Base-by-base conservation (phyloP, 495 filamentous ascomycete species). In the Oidiodendron maius region DNA sequence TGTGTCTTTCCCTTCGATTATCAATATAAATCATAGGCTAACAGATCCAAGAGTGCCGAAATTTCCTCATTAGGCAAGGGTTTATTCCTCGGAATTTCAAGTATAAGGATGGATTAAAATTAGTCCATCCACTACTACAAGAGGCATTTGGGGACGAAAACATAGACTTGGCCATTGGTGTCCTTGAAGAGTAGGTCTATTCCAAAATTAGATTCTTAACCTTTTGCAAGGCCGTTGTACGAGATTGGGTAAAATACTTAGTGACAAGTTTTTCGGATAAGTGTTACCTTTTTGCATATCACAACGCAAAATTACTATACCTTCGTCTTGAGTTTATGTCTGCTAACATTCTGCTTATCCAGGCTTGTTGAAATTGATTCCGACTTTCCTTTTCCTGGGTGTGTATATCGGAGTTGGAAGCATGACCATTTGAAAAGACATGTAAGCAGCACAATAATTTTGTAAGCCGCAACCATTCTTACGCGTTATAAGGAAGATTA, bases 91-190 rank as follows among this genome's bases (percentile, higher is more conserved):
- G 44, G 3, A 49, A 49, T 15, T 43, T 35, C 24, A 43, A 40
- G 30, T 53, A 53, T 39, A 44, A 18, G 8, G 42, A 53, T 44
- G 51, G 51, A 8, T 34, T 53, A 17, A 35, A 22, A 12, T 5
- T 37, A 10, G 34, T 53, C 5, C 23, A 38, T 12, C 34, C 41
- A 18, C 17, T 20, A 24, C 38, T 53, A 15, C 37, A 30, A 18
- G 35, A 43, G 3, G 17, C 13, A 13, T 49, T 53, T 11, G 51
- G 51, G 8, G 46, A 48, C 23, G 51, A 53, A 16, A 49, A 49
- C 21, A 15, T 48, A 12, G 51, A 53, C 26, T 23, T 41, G 8
- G 26, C 43, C 4, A 37, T 47, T 24, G 43, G 42, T 18, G 50
- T 52, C 13, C 23, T 52, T 17, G 17, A 52, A 12, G 44, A 39